Conservation (phyloP, 768 basidiomycete genomes). For the Mrakia frigida region DNA sequence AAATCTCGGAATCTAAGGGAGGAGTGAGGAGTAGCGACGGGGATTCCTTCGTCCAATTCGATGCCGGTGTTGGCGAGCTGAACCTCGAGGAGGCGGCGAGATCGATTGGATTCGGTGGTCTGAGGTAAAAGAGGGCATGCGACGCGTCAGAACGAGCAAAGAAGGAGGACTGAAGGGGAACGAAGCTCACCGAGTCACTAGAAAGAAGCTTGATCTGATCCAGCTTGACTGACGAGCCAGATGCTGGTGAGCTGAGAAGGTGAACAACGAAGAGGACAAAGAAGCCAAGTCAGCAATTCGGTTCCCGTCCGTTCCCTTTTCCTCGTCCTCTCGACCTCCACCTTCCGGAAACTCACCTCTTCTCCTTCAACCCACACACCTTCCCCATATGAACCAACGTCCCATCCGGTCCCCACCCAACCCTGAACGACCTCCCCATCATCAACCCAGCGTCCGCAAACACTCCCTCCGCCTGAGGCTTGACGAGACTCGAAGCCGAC, state of each 20-base stretch:
- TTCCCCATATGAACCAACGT: slow-evolving; percentile 69
- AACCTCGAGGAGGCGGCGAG: slow-evolving; percentile 65
- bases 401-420: slow-evolving; percentile 82
- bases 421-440: slow-evolving; percentile 79
- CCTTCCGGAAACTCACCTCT: slow-evolving; percentile 45
- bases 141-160: slow-evolving; percentile 11
- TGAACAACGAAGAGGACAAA: background rate
- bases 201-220: slow-evolving; percentile 40
- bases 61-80: slow-evolving; percentile 71
- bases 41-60: slow-evolving; percentile 58
- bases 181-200: slow-evolving; percentile 34
- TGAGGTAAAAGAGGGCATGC: slow-evolving; percentile 49
- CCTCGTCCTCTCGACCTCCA: background rate
- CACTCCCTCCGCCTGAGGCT: slow-evolving; percentile 59
- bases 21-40: slow-evolving; percentile 29
- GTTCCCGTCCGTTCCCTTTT: too few relatives aligned
- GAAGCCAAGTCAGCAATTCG: background rate
- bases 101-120: slow-evolving; percentile 43
- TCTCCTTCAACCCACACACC: slow-evolving; percentile 44
- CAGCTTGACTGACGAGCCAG: slow-evolving; percentile 37
- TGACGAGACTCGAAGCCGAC: slow-evolving; percentile 51
- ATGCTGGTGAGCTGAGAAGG: slow-evolving; percentile 32
- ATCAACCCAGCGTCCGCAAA: slow-evolving; percentile 76
- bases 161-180: too few relatives aligned
- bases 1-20: slow-evolving; percentile 72